phyloP scores from a whole-genome alignment of 2,329 filamentous ascomycete genomes.

The Rugonectria rugulosa region DNA sequence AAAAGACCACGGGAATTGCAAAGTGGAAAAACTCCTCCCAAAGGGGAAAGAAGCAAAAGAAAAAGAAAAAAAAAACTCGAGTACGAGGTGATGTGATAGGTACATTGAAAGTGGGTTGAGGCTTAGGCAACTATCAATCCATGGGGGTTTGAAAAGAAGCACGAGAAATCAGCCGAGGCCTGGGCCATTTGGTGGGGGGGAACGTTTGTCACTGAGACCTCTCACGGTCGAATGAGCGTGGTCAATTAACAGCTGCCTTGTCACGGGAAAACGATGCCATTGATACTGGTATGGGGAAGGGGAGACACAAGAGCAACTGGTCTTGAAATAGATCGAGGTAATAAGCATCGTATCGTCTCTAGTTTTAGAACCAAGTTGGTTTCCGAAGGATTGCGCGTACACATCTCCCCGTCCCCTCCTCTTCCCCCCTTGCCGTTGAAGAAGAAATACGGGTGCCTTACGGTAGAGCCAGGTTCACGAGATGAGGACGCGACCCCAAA shows the following conservation, averaged over 20 bases:
- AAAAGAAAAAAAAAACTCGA: neutral
- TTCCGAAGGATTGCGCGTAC: too few species aligned
- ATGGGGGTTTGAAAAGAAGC: neutral
- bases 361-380: too few species aligned
- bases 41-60: neutral
- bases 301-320: neutral
- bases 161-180: neutral
- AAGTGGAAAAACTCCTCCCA: neutral
- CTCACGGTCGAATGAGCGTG: conserved; percentile 8
- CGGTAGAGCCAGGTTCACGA: conserved; percentile 16
- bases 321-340: neutral
- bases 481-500: conserved; percentile 26
- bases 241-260: conserved; percentile 21
- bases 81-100: conserved; percentile 3
- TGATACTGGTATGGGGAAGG: neutral
- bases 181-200: too few species aligned
- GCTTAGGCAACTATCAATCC: neutral
- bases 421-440: too few species aligned
- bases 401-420: conserved; percentile 34
- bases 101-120: neutral
- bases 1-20: neutral
- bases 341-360: conserved; percentile 14
- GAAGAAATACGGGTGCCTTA: conserved; percentile 41
- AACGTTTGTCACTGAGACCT: neutral
- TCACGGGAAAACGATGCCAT: neutral